A percentile compares a stretch with the other conserved stretches of the same genome.
phyloP scores from a whole-genome alignment of 2,329 filamentous ascomycete genomes.

The Diaporthe sp. region DNA sequence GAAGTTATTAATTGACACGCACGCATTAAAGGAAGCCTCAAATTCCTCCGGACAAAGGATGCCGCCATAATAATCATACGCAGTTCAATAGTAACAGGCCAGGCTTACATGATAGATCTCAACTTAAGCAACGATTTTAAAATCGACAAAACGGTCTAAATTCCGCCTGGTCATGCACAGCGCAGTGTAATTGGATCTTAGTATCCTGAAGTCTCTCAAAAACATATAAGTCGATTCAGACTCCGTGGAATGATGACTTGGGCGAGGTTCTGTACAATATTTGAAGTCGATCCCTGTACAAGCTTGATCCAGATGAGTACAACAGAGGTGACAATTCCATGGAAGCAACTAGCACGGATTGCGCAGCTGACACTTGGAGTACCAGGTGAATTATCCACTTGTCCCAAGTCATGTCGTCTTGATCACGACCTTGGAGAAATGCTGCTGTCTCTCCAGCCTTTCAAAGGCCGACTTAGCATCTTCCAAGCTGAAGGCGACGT shows the following conservation, averaged over 20 bases:
- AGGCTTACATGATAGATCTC: too few relatives aligned
- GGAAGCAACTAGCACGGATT: not conserved
- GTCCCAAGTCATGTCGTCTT: conserved; percentile 43
- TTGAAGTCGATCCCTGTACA: not conserved
- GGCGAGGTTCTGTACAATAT: not conserved
- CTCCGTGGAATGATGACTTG: not conserved
- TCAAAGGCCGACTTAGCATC: conserved; percentile 52
- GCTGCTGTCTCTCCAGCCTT: conserved; percentile 50
- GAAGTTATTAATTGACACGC: not conserved
- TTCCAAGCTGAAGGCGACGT: conserved; percentile 49
- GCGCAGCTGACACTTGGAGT: not conserved
- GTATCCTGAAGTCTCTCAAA: not conserved
- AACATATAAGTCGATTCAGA: too few relatives aligned
- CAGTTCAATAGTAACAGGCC: not conserved
- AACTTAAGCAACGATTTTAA: too few relatives aligned
- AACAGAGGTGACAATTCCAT: not conserved
- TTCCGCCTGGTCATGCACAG: not conserved
- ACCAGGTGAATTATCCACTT: conserved; percentile 25
- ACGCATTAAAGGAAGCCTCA: not conserved
- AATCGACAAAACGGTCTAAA: too few relatives aligned
- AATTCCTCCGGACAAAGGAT: not conserved
- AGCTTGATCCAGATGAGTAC: not conserved
- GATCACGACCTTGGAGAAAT: conserved; percentile 55
- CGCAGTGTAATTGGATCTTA: not conserved
- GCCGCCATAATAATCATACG: not conserved